Evolutionary conservation across 1,284 basidiomycete species (phyloP).

Genomic region (Anthracocystis panici-leucophaei): DNA sequence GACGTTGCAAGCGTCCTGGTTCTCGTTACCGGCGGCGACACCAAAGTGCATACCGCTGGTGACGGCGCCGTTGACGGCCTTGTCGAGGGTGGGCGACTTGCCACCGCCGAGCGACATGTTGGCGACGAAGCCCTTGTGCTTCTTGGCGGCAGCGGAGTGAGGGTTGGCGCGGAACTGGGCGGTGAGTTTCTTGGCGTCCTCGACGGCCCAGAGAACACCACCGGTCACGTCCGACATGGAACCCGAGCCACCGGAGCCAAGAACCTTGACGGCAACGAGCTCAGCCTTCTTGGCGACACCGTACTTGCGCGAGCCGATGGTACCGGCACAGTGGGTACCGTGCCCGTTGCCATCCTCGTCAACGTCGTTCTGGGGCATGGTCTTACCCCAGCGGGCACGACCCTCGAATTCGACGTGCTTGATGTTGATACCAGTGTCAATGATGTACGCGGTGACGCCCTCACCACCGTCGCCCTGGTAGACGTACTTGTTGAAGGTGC

Average conservation of each 20-base stretch:
- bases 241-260: conserved; percentile 91
- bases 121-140: conserved; percentile 93
- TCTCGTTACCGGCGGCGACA: conserved; percentile 78
- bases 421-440: conserved; percentile 87
- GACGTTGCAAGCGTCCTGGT: conserved; percentile 81
- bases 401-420: conserved; percentile 88
- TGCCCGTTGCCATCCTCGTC: conserved; percentile 80
- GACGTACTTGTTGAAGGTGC: conserved; percentile 88
- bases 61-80: conserved; percentile 87
- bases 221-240: conserved; percentile 93
- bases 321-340: conserved; percentile 79
- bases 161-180: conserved; percentile 76
- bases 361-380: conserved; percentile 75
- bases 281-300: conserved; percentile 95
- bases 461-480: conserved; percentile 83
- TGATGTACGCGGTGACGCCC: conserved; percentile 85
- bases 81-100: conserved; percentile 88
- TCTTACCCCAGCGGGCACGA: conserved; percentile 75
- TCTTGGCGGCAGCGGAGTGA: conserved; percentile 76
- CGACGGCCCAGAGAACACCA: conserved; percentile 78
- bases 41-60: conserved; percentile 87
- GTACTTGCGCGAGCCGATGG: conserved; percentile 78
- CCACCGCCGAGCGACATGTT: conserved; percentile 98
- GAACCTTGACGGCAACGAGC: conserved; percentile 95
- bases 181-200: conserved; percentile 75